Percentiles rank a stretch among this genome's conserved stretches.
These are phyloP conservation scores for Fomitopsis betulina DNA, from an alignment of 1,284 basidiomycete species.

Conservation along the genomic window DNA sequence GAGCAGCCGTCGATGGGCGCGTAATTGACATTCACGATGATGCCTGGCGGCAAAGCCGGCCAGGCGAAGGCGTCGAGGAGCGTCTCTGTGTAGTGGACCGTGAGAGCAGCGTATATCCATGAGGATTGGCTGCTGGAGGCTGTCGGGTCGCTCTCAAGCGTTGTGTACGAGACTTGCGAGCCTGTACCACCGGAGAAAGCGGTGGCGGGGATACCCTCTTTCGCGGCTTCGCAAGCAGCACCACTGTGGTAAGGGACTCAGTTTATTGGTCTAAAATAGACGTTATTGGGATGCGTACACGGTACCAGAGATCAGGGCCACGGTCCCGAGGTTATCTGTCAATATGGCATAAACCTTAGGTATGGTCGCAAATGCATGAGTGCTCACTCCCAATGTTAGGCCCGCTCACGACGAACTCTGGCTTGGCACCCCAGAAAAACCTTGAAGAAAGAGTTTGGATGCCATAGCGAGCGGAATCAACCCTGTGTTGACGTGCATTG, in stretches of 20 bases:
- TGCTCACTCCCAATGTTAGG: constrained; percentile 45
- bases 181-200: constrained; percentile 43
- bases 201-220: constrained; percentile 43
- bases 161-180: constrained; percentile 41
- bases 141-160: constrained; percentile 30
- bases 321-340: constrained; percentile 36
- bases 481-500: constrained; percentile 14
- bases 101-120: constrained; percentile 36
- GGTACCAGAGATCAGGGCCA: constrained; percentile 38
- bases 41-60: constrained; percentile 36
- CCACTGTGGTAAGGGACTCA: constrained; percentile 29
- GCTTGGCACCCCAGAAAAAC: constrained; percentile 34
- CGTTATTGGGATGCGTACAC: constrained; percentile 33
- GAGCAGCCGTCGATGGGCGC: constrained; percentile 36
- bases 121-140: constrained; percentile 31
- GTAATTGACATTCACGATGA: constrained; percentile 49
- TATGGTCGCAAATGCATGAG: background rate
- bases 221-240: constrained; percentile 41
- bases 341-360: background rate
- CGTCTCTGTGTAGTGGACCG: constrained; percentile 34
- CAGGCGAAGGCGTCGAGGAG: constrained; percentile 28
- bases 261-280: background rate
- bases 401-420: constrained; percentile 47
- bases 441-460: constrained; percentile 42
- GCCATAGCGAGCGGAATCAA: constrained; percentile 40